Base-by-base conservation (phyloP, 2,329 filamentous ascomycete genomes). In the Mariannaea elegans region DNA sequence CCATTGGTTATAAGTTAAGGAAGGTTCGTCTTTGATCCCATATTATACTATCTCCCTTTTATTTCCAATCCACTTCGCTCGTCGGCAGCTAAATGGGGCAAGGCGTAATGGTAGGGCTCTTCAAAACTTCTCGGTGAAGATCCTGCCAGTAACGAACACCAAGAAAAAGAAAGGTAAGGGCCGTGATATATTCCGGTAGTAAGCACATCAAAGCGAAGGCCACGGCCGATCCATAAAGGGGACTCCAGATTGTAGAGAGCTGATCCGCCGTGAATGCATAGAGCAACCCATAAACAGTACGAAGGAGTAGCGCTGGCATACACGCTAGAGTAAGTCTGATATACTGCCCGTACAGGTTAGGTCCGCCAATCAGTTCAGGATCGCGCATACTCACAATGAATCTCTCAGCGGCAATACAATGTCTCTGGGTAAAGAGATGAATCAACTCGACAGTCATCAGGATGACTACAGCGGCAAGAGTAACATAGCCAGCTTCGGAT, bases 121-220 rank as follows among this genome's bases (percentile, higher is more conserved):
- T n/a, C n/a, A n/a, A n/a, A n/a, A n/a, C n/a, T n/a, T n/a, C n/a
- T n/a, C n/a, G n/a, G n/a, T n/a, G n/a, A n/a, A n/a, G n/a, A n/a
- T n/a, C n/a, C n/a, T n/a, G n/a, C n/a, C n/a, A n/a, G 18, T 39
- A 45, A 45, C 29, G 49, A 29, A 57, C 48, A 13, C 64, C 64
- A 16, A 63, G 52, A 29, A 45, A 42, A 7, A 63, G 16, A 48
- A 55, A 66, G 2, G 55, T 56, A n/a, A 36, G 42, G 19, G 63
- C 29, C 4, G 47, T 61, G 13, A 63, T 42, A 16, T 62, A 66
- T 49, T 66, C 64, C 7, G 62, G 48, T 19, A 66, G 45, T 21
- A 66, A 46, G 7, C 56, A 56, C 64, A 66, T 63, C 16, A 66
- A 49, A 34, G 59, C 45, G 34, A 66, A 66, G 2, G 60, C 57